A percentile compares a stretch with the other conserved stretches of the same genome.
Evolutionary conservation across 1,284 basidiomycete species (phyloP).

Genomic region (Sanghuangporus weigelae): DNA sequence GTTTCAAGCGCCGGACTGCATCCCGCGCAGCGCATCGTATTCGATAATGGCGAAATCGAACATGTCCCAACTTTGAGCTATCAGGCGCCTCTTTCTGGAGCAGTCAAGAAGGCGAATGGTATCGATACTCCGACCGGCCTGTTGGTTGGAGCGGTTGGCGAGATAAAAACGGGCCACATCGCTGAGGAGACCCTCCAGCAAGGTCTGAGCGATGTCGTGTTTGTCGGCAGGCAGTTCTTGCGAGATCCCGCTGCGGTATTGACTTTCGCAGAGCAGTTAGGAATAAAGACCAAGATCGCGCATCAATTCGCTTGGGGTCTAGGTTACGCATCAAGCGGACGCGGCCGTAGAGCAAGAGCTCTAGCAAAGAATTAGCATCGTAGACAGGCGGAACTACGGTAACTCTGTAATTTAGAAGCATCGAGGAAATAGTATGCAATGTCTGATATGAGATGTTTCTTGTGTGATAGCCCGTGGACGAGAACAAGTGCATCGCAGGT

Average conservation of each 20-base stretch:
- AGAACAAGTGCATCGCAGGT: too few species aligned
- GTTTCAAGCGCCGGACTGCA: conserved; percentile 50
- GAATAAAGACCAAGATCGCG: conserved; percentile 24
- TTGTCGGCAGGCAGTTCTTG: conserved; percentile 51
- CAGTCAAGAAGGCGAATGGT: conserved; percentile 32
- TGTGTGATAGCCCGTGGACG: too few species aligned
- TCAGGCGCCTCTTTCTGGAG: conserved; percentile 36
- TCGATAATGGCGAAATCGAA: conserved; percentile 22
- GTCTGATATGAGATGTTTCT: too few species aligned
- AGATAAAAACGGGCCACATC: conserved; percentile 40
- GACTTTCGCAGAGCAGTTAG: conserved; percentile 24
- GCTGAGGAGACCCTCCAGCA: conserved; percentile 38
- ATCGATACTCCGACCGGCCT: conserved; percentile 25
- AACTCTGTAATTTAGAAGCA: too few species aligned
- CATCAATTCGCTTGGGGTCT: conserved; percentile 24
- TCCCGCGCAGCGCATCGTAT: conserved; percentile 33
- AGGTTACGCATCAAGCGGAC: conserved; percentile 30
- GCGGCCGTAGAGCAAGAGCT: neutral
- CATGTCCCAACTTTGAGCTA: neutral
- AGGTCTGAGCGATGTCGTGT: conserved; percentile 35
- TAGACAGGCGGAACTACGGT: too few species aligned
- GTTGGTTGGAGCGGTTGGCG: conserved; percentile 43
- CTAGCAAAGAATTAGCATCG: neutral
- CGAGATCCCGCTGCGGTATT: conserved; percentile 48
- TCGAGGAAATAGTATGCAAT: too few species aligned